Evolutionary conservation across 352 stramenopile genomes (phyloP).

Genomic region (Phytophthora lateralis): DNA sequence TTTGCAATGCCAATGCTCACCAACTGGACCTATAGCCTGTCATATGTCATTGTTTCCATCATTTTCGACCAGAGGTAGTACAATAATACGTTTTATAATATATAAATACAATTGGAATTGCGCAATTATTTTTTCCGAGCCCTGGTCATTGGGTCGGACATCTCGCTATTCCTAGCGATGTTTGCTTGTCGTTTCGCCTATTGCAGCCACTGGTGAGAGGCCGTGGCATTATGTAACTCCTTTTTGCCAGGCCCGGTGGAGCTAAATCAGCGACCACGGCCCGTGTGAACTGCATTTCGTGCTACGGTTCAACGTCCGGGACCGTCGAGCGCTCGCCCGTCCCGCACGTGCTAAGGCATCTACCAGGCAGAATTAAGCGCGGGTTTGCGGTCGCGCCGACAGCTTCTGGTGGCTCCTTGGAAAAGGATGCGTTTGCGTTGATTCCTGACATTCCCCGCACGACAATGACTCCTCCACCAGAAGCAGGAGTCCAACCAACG

Average conservation of each 20-base stretch:
- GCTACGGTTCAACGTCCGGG: conserved; percentile 26
- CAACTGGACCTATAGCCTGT: no score
- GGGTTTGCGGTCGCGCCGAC: conserved; percentile 37
- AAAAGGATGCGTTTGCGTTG: conserved; percentile 47
- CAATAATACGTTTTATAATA: no score
- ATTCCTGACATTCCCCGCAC: conserved; percentile 35
- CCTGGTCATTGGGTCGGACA: no score
- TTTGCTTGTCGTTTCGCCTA: conserved; percentile 20
- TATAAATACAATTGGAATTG: no score
- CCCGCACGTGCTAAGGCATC: conserved; percentile 19
- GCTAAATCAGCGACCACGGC: conserved; percentile 19
- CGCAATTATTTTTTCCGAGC: no score
- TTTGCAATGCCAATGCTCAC: no score
- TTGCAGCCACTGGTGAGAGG: conserved; percentile 8
- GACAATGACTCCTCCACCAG: conserved; percentile 38
- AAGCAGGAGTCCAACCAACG: conserved; percentile 25
- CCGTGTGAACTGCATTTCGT: conserved; percentile 22
- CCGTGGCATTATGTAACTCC: conserved; percentile 18
- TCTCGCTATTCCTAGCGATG: conserved; percentile 19
- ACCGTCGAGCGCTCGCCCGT: conserved; percentile 19
- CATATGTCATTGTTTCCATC: no score
- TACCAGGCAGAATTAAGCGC: conserved; percentile 42
- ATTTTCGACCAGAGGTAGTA: no score
- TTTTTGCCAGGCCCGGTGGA: conserved; percentile 6
- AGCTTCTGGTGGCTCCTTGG: conserved; percentile 41